Evolutionary conservation across 192 early-diverging fungal genomes (phyloP).

Genomic region (Umbelopsis sp.): DNA sequence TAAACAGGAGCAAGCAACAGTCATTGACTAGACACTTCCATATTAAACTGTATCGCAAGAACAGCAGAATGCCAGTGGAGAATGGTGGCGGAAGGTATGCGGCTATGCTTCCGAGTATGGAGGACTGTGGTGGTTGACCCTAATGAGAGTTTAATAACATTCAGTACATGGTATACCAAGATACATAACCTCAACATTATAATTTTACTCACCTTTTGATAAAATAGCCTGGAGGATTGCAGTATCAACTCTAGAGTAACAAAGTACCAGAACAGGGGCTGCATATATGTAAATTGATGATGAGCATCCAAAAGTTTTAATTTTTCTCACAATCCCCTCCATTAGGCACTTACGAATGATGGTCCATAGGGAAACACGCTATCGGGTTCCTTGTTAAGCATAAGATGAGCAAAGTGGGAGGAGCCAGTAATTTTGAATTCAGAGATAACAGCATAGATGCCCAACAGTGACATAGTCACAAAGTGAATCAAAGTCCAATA

Average conservation of each 20-base stretch:
- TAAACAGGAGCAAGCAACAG: slow-evolving; percentile 48
- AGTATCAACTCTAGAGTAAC: slow-evolving; percentile 49
- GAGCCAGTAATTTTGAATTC: slow-evolving; percentile 30
- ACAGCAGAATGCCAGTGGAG: slow-evolving; percentile 41
- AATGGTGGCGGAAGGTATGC: slow-evolving; percentile 51
- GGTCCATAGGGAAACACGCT: not conserved
- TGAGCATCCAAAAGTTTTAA: not conserved
- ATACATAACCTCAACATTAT: not conserved
- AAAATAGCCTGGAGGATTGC: slow-evolving; percentile 48
- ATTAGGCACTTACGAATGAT: slow-evolving; percentile 14
- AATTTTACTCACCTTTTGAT: slow-evolving; percentile 41
- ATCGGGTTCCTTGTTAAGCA: not conserved
- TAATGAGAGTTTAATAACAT: slow-evolving; percentile 5
- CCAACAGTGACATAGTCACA: slow-evolving; percentile 42
- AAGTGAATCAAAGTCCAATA: slow-evolving; percentile 59
- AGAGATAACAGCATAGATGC: slow-evolving; percentile 37
- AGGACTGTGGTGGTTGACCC: slow-evolving; percentile 33
- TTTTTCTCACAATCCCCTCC: no score
- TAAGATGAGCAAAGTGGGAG: slow-evolving; percentile 23
- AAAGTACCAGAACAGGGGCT: slow-evolving; percentile 64
- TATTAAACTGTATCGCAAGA: slow-evolving; percentile 55
- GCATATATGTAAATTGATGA: not conserved
- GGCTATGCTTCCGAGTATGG: slow-evolving; percentile 44
- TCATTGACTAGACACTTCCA: slow-evolving; percentile 59
- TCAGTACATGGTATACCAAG: not conserved